Base-by-base conservation (phyloP, 805 yeast genomes). In the Barnettozyma pratensis region DNA sequence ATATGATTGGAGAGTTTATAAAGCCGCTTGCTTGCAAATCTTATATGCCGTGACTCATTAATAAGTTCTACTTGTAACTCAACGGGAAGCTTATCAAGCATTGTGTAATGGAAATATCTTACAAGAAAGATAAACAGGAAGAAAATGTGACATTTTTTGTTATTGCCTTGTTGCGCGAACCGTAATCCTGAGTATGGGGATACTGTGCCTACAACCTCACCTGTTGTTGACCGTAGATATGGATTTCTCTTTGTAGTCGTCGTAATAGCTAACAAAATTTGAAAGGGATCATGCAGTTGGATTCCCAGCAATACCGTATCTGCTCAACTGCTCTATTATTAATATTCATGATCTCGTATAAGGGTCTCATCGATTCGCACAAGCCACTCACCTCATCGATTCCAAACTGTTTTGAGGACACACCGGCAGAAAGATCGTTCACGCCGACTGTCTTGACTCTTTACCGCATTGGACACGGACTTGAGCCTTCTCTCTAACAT, bases 281-380 rank as follows among this genome's bases (percentile, higher is more conserved):
- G 99, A 1, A 87, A 82, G 4, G 96, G 96, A 63, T 94, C 98
- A 66, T 0, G 87, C 80, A 35, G 79, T 69, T 7, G 87, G 77
- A 11, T 76, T 75, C 10, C 95, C 92, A 14, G 75, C 71, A 34
- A 85, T 60, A 2, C 94, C 94, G 57, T 78, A 82, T 52, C 63
- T 59, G 38, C 58, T 47, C 12, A 60, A 34, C 63, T 61, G 38
- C 28, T 9, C 14, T 34, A 32, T 37, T 43, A 28, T 31, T 6
- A 28, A 4, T 11, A n/a, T 28, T n/a, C 8, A 30, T n/a, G 7
- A 26, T 4, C 10, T 12, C 5, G 30, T 8, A 11, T 12, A 7
- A 14, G 28, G 4, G 40, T 19, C n/a, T 26, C 37, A 28, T 31
- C 10, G 6, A n/a, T 6, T n/a, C 11, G 28, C 11, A n/a, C 12